Evolutionary conservation across 2,329 filamentous ascomycete genomes (phyloP).

Genomic region (Hymenoscyphus infarciens): DNA sequence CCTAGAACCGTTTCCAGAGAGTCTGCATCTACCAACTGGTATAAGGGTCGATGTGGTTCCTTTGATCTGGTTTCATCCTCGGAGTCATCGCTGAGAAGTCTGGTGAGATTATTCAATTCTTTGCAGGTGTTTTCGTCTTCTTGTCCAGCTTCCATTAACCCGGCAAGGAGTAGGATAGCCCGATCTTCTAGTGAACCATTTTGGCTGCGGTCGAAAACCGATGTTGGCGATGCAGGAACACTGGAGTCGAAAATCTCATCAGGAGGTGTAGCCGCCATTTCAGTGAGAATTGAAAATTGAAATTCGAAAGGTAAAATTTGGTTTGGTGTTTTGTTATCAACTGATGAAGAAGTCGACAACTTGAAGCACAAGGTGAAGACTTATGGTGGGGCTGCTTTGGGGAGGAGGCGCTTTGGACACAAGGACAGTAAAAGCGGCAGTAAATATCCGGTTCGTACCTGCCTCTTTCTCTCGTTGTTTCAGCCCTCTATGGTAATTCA

Average conservation of each 20-base stretch:
- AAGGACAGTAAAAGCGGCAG: no score
- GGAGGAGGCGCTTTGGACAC: not conserved
- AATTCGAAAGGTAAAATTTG: not conserved
- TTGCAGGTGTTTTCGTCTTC: constrained; percentile 70
- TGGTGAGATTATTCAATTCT: constrained; percentile 56
- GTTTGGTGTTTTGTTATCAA: not conserved
- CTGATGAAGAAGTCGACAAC: not conserved
- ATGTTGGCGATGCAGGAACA: constrained; percentile 11
- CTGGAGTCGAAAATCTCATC: constrained; percentile 24
- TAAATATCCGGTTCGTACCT: no score
- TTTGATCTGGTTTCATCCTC: constrained; percentile 22
- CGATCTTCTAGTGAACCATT: constrained; percentile 33
- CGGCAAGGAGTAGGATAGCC: constrained; percentile 61
- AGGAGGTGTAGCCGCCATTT: constrained; percentile 10
- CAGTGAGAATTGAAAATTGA: not conserved
- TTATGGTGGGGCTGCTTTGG: constrained; percentile 1
- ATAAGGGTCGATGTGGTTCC: constrained; percentile 38
- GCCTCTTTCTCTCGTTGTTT: no score
- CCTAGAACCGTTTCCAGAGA: constrained; percentile 82
- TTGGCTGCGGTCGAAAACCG: constrained; percentile 15
- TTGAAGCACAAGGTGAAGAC: not conserved
- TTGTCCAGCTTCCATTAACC: constrained; percentile 85
- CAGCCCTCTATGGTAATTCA: no score
- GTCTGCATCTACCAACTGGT: constrained; percentile 63
- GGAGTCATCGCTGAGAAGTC: constrained; percentile 52